phyloP scores from a whole-genome alignment of 306 rosid species.

The Vicia faba region DNA sequence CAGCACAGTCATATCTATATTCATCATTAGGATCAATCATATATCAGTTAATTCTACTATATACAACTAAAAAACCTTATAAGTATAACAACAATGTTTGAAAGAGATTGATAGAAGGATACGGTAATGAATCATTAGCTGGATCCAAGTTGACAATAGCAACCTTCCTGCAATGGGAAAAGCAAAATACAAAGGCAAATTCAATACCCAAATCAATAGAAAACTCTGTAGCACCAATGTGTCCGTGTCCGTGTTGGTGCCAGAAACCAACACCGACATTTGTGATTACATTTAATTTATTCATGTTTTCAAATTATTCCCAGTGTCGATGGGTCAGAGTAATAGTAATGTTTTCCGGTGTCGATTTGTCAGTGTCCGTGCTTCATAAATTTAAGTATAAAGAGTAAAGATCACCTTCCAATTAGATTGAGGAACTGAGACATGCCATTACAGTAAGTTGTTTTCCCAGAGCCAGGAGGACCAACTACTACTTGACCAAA shows the following conservation, averaged over 20 bases:
- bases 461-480: conserved; percentile 99
- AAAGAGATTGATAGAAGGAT: conserved; percentile 47
- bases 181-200: conserved; percentile 5
- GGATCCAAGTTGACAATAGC: conserved; percentile 93
- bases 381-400: too few species aligned
- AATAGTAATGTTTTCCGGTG: too few species aligned
- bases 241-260: too few species aligned
- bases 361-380: too few species aligned
- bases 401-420: conserved; percentile 63
- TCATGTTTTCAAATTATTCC: too few species aligned
- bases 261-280: too few species aligned
- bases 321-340: too few species aligned
- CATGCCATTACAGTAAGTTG: conserved; percentile 99
- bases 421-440: conserved; percentile 87
- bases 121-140: conserved; percentile 91
- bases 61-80: conserved; percentile 7
- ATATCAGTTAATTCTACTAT: conserved; percentile 18
- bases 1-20: conserved; percentile 81
- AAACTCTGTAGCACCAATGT: neutral
- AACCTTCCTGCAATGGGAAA: conserved; percentile 69
- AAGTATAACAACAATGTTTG: conserved; percentile 8
- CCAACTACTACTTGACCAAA: conserved; percentile 82
- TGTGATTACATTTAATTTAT: too few species aligned
- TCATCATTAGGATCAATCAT: conserved; percentile 42
- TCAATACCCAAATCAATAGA: conserved; percentile 8